Evolutionary conservation across 179 eudicot genomes (phyloP), one percentile per base, ranked within the genome.

Genomic region (Kewa caespitosa): DNA sequence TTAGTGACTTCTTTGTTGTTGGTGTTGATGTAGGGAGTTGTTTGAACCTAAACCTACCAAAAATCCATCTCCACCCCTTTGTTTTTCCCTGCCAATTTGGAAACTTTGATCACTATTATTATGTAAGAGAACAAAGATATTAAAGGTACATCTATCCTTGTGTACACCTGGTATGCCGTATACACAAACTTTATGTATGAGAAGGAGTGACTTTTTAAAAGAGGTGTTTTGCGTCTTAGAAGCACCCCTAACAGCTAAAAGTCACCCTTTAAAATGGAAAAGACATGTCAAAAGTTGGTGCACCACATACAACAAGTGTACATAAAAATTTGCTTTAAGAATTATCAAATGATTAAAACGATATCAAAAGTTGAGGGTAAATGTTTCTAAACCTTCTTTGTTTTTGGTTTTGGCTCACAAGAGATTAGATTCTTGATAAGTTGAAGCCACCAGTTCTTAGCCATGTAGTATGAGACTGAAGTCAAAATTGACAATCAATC

Each of bases 401-500:
- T 28, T 70, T 79, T 84, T 5, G 92, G 68, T 70, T 90, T 85
- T 37, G 90, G 74, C 42, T 87, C 90, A 69, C 90, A 78, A 65
- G 74, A 67, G 79, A 90, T 84, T n/a, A 94, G 80, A 72, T 85
- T 89, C 82, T 85, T 94, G 82, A 94, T 81, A 74, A 85, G 87
- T 66, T 83, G 68, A 83, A 85, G 48, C 90, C 90, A 87, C 88
- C 90, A 78, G 73, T 70, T 88, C 79, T 86, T 88, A 33, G 88
- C 93, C 97, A 94, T 92, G 48, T 54, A 31, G 7, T 17, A 63
- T 52, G 43, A 67, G 48, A 63, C 25, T 64, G 38, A 39, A 25
- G 32, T 38, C 33, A 48, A 61, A 61, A 54, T 55, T 62, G 31
- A 55, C 25, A n/a, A n/a, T n/a, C 62, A 64, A 76, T 34, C 72